These are phyloP conservation scores for Ogataea paradorogensis DNA, from an alignment of 805 yeast species.

Conservation along the genomic window DNA sequence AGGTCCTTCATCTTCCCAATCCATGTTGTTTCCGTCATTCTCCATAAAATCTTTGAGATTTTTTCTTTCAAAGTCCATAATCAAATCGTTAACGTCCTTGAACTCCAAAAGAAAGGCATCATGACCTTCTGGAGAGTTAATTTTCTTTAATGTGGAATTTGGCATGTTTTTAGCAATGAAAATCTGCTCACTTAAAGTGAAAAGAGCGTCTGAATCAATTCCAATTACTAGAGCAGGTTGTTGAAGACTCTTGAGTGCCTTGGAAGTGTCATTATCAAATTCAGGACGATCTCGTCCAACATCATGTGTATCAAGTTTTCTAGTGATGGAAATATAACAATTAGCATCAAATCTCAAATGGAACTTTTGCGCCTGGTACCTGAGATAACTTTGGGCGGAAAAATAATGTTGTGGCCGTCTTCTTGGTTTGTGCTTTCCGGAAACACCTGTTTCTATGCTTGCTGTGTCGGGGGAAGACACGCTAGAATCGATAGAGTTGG, in stretches of 20 bases:
- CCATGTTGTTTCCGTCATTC: conserved; percentile 43
- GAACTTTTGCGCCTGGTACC: conserved; percentile 93
- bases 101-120: conserved; percentile 95
- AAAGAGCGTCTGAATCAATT: conserved; percentile 86
- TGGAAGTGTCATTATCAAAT: conserved; percentile 37
- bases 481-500: conserved; percentile 28
- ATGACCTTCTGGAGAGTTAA: conserved; percentile 94
- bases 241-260: conserved; percentile 54
- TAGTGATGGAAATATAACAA: conserved; percentile 89
- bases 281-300: conserved; percentile 70
- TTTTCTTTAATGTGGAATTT: conserved; percentile 61
- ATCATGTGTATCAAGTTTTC: conserved; percentile 95
- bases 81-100: conserved; percentile 68
- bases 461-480: conserved; percentile 32
- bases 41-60: conserved; percentile 60
- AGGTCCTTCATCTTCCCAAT: conserved; percentile 43
- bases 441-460: conserved; percentile 5
- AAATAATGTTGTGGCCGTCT: conserved; percentile 60
- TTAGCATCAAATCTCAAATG: conserved; percentile 91
- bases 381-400: conserved; percentile 90
- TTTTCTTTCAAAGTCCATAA: conserved; percentile 60
- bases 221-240: conserved; percentile 88
- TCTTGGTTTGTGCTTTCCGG: conserved; percentile 24
- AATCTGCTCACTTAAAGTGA: conserved; percentile 89
- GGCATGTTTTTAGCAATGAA: conserved; percentile 74